Evolutionary conservation across 192 early-diverging fungal species (phyloP), one percentile per base, ranked within the genome.

Genomic region (Haplosporangium gracile): DNA sequence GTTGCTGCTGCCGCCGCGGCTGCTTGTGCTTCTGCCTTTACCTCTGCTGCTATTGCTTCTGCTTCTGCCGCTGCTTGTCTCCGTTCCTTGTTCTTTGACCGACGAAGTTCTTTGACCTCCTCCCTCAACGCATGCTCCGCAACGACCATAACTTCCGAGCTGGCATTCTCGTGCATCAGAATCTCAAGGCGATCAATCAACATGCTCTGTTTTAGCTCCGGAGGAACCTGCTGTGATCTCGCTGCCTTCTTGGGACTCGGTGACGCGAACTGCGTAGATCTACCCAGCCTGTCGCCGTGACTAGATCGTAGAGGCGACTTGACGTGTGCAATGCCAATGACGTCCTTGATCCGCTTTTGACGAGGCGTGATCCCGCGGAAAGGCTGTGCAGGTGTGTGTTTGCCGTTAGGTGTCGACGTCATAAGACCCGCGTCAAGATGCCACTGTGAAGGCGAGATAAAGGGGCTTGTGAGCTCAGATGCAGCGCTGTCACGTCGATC

Each of bases 111-210:
- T 24, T 75, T 69, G 38, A 77, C 79, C 29, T 80, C 79, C 40
- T 86, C 79, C n/a, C 70, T 71, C 15, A 86, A 26, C 6, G 79
- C 84, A 32, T 77, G 70, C 51, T 80, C 79, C 0, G 84, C 84
- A n/a, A 81, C 84, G 18, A 76, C 84, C 71, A 81, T 49, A 0
- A 86, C 84, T 26, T 74, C 75, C 16, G 63, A 60, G 18, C 51
- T 75, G 34, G 68, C 79, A 38, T 86, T 77, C 11, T 78, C 84
- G 0, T 86, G 74, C 84, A 86, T 86, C 84, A 86, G n/a, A 68
- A 24, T 68, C 22, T 75, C 84, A 16, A 86, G 47, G 5, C 84
- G 79, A 29, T 86, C 76, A 8, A 86, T 74, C 60, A 86, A 32
- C 29, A 29, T 13, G 34, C 60, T 72, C 15, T 81, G 84, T 34